Conservation (phyloP, 2,329 filamentous ascomycete species). For the Botryotinia narcissicola region DNA sequence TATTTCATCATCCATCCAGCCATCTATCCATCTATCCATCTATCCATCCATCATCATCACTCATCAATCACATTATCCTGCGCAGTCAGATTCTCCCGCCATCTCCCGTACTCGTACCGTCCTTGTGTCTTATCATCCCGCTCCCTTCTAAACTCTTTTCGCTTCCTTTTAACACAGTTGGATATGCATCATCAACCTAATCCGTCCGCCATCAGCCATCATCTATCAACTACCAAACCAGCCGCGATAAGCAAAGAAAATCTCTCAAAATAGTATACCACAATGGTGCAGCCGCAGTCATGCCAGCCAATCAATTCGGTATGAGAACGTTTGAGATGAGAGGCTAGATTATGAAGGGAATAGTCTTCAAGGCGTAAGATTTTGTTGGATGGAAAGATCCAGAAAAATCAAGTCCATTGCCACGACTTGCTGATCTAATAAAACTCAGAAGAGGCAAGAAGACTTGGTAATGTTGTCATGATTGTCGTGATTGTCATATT, state of each 20-base stretch:
- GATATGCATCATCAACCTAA: not conserved
- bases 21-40: no score
- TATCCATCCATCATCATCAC: not conserved
- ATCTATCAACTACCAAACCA: not conserved
- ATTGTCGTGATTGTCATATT: not conserved
- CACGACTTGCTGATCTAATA: constrained; percentile 2
- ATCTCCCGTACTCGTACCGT: not conserved
- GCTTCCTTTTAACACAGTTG: not conserved
- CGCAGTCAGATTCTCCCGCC: not conserved
- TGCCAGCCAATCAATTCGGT: not conserved
- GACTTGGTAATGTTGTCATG: not conserved
- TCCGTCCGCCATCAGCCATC: not conserved
- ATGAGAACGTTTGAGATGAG: not conserved
- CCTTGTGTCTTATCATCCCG: not conserved
- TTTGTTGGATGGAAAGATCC: constrained; percentile 1
- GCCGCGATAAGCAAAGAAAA: constrained; percentile 1
- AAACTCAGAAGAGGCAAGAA: not conserved
- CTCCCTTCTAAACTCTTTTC: not conserved
- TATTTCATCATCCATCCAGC: not conserved
- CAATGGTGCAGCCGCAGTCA: not conserved
- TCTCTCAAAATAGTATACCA: not conserved
- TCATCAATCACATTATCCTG: not conserved
- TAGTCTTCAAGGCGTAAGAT: not conserved
- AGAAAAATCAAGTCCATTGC: not conserved
- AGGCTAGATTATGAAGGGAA: not conserved